Evolutionary conservation across 1,284 basidiomycete genomes (phyloP).

Genomic region (Exobasidium cylindrosporum): DNA sequence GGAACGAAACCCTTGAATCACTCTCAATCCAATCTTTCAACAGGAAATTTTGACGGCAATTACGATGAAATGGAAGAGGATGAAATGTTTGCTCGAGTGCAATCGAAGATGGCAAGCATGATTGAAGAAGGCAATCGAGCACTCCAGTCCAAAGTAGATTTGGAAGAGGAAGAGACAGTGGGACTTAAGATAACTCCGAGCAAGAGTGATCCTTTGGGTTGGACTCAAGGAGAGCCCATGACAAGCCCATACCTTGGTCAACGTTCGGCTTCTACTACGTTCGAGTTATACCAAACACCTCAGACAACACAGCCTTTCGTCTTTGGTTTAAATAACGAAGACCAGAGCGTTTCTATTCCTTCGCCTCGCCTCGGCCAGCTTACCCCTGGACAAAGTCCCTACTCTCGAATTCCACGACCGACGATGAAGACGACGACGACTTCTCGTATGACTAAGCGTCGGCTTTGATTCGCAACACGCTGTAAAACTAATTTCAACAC

Average conservation of each 20-base stretch:
- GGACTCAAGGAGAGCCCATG: not conserved
- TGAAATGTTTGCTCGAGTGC: constrained; percentile 30
- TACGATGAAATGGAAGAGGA: constrained; percentile 31
- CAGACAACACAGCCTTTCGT: too few relatives aligned
- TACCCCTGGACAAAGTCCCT: constrained; percentile 1
- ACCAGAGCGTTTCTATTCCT: not conserved
- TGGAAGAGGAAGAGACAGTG: constrained; percentile 6
- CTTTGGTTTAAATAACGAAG: too few relatives aligned
- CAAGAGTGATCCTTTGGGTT: not conserved
- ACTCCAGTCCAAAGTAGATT: constrained; percentile 23
- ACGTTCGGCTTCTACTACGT: too few relatives aligned
- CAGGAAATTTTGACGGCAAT: too few relatives aligned
- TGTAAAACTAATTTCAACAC: too few relatives aligned
- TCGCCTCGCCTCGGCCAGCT: not conserved
- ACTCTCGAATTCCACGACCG: not conserved
- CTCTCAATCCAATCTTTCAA: too few relatives aligned
- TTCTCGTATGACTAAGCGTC: not conserved
- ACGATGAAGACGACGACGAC: too few relatives aligned
- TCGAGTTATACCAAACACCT: too few relatives aligned
- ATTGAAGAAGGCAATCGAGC: constrained; percentile 39
- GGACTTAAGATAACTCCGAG: not conserved
- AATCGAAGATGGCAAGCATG: constrained; percentile 33
- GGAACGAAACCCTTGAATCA: too few relatives aligned
- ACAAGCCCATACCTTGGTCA: too few relatives aligned
- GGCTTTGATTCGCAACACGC: too few relatives aligned